Percentiles rank a stretch among this genome's conserved stretches.
phyloP scores from a whole-genome alignment of 106 monocot species.

The Gastrodia elata region DNA sequence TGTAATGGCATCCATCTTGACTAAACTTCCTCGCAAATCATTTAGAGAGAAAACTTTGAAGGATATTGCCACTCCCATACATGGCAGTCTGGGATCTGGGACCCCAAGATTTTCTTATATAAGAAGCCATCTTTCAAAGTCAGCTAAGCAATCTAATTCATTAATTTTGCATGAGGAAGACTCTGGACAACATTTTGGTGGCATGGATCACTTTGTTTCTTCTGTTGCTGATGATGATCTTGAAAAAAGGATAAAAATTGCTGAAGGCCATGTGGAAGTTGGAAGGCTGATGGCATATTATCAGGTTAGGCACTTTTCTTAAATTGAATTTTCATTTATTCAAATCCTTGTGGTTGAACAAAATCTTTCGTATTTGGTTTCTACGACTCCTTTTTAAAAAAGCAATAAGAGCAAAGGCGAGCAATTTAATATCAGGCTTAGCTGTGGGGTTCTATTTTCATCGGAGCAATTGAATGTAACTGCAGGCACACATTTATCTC shows the following conservation, averaged over 20 bases:
- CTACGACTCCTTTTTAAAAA: not conserved
- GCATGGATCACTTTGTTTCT: slow-evolving; percentile 12
- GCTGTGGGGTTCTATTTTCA: not conserved
- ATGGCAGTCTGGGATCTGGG: slow-evolving; percentile 25
- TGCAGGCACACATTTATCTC: not conserved
- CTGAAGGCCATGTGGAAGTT: slow-evolving; percentile 91
- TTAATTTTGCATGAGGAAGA: slow-evolving; percentile 8
- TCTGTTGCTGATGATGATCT: slow-evolving; percentile 27
- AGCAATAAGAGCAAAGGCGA: not conserved
- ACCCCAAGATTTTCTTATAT: slow-evolving; percentile 25
- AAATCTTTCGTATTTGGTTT: not conserved
- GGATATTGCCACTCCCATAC: slow-evolving; percentile 30
- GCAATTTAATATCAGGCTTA: not conserved
- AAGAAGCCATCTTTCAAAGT: slow-evolving; percentile 18
- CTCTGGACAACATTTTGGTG: slow-evolving; percentile 12
- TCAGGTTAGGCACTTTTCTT: slow-evolving; percentile 53
- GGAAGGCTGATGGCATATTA: slow-evolving; percentile 85
- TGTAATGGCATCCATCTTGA: slow-evolving; percentile 73
- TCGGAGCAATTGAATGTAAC: not conserved
- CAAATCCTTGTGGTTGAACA: not conserved
- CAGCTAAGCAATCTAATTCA: slow-evolving; percentile 9
- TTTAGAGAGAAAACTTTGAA: slow-evolving; percentile 38
- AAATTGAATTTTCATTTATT: not conserved
- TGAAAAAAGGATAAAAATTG: slow-evolving; percentile 54
- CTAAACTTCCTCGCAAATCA: slow-evolving; percentile 47